Percentiles rank a stretch among this genome's conserved stretches.
Evolutionary conservation across 1,139 yeast genomes (phyloP).

Genomic region (Diutina catenulata): DNA sequence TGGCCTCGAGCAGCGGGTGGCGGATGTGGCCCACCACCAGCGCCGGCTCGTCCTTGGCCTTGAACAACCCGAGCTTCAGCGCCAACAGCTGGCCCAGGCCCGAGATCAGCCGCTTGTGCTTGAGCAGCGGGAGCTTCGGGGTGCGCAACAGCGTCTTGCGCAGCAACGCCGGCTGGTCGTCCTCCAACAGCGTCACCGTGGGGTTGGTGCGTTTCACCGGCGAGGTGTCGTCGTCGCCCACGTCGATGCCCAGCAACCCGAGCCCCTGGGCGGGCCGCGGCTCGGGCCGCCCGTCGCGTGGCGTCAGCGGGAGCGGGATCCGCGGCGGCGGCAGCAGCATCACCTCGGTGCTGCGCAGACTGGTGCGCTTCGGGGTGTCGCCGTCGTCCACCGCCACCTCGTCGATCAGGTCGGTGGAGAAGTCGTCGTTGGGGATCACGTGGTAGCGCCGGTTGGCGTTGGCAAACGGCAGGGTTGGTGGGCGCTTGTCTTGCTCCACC

Average conservation of each 20-base stretch:
- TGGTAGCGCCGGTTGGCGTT: slow-evolving; percentile 35
- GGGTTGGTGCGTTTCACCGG: slow-evolving; percentile 22
- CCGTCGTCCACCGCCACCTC: background rate
- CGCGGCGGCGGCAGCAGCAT: slow-evolving; percentile 12
- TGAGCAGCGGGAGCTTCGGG: slow-evolving; percentile 20
- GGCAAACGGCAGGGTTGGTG: slow-evolving; percentile 30
- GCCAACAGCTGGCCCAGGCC: slow-evolving; percentile 21
- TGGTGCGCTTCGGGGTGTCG: background rate
- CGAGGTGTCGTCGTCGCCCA: slow-evolving; percentile 16
- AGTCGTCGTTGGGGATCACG: slow-evolving; percentile 31
- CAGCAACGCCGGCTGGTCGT: background rate
- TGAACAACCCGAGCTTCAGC: slow-evolving; percentile 25
- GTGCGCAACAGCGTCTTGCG: slow-evolving; percentile 19
- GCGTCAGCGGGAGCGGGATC: slow-evolving; percentile 10
- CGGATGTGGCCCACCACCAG: slow-evolving; percentile 41
- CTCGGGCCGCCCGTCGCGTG: slow-evolving; percentile 10
- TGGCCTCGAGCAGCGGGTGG: slow-evolving; percentile 13
- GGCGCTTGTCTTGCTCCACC: slow-evolving; percentile 1
- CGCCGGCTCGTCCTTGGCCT: too few relatives aligned
- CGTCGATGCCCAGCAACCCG: slow-evolving; percentile 27
- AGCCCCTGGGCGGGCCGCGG: slow-evolving; percentile 31
- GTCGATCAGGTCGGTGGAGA: background rate
- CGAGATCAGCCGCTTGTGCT: slow-evolving; percentile 31
- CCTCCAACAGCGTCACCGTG: slow-evolving; percentile 13
- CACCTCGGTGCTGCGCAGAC: slow-evolving; percentile 4